Evolutionary conservation across 1,139 yeast species (phyloP).

Genomic region (Sugiyamaella novakii): DNA sequence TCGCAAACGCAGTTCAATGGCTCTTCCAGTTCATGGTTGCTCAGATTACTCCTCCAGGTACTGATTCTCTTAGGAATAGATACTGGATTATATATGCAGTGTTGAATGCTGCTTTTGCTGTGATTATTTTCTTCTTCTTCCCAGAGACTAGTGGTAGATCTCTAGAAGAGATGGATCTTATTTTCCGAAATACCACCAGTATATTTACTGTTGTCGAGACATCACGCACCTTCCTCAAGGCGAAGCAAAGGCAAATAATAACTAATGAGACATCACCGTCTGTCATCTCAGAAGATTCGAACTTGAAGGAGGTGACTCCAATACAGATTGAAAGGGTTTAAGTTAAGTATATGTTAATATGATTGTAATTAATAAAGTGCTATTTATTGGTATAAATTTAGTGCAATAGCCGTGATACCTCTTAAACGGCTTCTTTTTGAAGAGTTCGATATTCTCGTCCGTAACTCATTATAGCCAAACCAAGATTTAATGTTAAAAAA

Average conservation of each 20-base stretch:
- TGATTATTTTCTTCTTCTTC: conserved; percentile 45
- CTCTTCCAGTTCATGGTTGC: conserved; percentile 62
- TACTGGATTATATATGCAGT: conserved; percentile 43
- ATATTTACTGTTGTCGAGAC: background rate
- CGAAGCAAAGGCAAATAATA: background rate
- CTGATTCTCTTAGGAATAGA: conserved; percentile 42
- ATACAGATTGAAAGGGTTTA: background rate
- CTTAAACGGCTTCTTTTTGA: conserved; percentile 1
- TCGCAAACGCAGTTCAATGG: conserved; percentile 91
- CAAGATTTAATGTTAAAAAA: conserved; percentile 36
- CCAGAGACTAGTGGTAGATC: conserved; percentile 53
- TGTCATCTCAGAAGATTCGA: background rate
- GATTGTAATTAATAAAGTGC: no score
- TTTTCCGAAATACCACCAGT: background rate
- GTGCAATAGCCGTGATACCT: background rate
- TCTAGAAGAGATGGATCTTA: conserved; percentile 43
- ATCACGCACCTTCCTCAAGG: background rate
- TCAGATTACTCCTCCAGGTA: conserved; percentile 45
- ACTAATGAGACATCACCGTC: background rate
- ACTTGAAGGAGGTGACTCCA: background rate
- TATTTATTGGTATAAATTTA: background rate
- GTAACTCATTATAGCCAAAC: conserved; percentile 1
- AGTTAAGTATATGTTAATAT: background rate
- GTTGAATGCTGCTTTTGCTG: background rate
- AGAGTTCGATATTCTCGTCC: background rate